phyloP scores from a whole-genome alignment of 345 rosid genomes.

The Raphanus sativus region DNA sequence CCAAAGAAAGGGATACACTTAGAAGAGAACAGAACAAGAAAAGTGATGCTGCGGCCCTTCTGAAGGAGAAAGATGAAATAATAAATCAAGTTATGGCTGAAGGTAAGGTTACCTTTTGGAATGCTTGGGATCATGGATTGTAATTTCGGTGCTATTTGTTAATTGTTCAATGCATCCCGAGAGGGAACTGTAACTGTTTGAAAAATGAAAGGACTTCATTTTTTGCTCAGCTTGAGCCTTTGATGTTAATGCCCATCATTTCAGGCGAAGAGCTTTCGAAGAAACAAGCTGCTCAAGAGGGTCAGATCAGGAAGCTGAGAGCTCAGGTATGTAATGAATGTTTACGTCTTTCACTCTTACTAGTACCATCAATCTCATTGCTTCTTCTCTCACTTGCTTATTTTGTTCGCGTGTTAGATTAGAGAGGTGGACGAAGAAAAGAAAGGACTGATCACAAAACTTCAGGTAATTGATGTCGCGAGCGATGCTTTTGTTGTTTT shows the following conservation, averaged over 20 bases:
- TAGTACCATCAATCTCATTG: slow-evolving; percentile 12
- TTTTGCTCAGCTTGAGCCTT: slow-evolving; percentile 18
- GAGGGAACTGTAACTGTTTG: background rate
- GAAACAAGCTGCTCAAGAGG: slow-evolving; percentile 97
- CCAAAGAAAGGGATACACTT: slow-evolving; percentile 97
- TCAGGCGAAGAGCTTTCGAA: slow-evolving; percentile 99
- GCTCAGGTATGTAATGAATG: slow-evolving; percentile 67
- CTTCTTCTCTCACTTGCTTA: slow-evolving; percentile 24
- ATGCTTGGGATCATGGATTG: slow-evolving; percentile 4
- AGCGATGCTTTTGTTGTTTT: slow-evolving; percentile 5
- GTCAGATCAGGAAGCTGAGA: slow-evolving; percentile 91
- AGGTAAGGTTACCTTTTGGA: slow-evolving; percentile 55
- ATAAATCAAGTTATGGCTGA: slow-evolving; percentile 99
- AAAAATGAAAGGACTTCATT: background rate
- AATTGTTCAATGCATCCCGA: slow-evolving; percentile 4
- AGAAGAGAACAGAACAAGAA: slow-evolving; percentile 92
- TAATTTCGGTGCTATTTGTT: background rate
- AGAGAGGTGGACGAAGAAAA: slow-evolving; percentile 98
- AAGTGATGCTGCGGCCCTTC: slow-evolving; percentile 96
- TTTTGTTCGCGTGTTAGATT: slow-evolving; percentile 55
- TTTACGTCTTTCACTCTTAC: slow-evolving; percentile 16
- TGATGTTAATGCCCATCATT: slow-evolving; percentile 21
- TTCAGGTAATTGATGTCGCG: slow-evolving; percentile 69
- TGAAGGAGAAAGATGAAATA: slow-evolving; percentile 98
- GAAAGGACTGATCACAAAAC: slow-evolving; percentile 86